Evolutionary conservation across 768 basidiomycete species (phyloP).

Genomic region (Serendipita sp.): DNA sequence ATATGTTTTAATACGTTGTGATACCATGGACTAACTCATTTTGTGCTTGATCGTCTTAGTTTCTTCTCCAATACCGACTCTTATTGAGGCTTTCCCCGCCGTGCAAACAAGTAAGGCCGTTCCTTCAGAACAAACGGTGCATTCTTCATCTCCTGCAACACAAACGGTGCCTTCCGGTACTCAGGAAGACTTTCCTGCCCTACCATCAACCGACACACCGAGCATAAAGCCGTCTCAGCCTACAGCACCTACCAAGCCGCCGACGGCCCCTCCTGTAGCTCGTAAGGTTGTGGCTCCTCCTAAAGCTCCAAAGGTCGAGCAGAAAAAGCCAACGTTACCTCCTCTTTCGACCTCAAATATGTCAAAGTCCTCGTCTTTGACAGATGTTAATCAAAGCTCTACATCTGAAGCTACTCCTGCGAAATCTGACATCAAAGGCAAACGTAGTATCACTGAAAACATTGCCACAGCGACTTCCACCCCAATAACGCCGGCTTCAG

Average conservation of each 20-base stretch:
- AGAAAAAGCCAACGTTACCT: neutral
- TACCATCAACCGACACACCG: neutral
- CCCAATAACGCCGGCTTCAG: neutral
- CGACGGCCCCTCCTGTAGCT: neutral
- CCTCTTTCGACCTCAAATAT: neutral
- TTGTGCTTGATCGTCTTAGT: neutral
- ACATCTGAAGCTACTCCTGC: neutral
- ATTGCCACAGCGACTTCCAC: neutral
- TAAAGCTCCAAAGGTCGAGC: neutral
- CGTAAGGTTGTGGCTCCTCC: neutral
- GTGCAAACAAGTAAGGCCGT: neutral
- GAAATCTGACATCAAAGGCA: neutral
- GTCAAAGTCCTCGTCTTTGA: neutral
- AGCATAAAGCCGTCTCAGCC: neutral
- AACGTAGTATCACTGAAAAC: neutral
- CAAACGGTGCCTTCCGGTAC: neutral
- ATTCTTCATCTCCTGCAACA: neutral
- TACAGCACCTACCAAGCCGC: neutral
- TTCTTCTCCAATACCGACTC: neutral
- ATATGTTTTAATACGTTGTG: neutral
- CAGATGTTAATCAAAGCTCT: neutral
- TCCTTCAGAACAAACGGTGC: neutral
- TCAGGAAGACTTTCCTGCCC: slow-evolving; percentile 1
- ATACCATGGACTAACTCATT: neutral
- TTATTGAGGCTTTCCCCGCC: neutral